These are phyloP conservation scores for Mycosarcoma mackinlayi DNA, from an alignment of 1,284 basidiomycete species.

Conservation along the genomic window DNA sequence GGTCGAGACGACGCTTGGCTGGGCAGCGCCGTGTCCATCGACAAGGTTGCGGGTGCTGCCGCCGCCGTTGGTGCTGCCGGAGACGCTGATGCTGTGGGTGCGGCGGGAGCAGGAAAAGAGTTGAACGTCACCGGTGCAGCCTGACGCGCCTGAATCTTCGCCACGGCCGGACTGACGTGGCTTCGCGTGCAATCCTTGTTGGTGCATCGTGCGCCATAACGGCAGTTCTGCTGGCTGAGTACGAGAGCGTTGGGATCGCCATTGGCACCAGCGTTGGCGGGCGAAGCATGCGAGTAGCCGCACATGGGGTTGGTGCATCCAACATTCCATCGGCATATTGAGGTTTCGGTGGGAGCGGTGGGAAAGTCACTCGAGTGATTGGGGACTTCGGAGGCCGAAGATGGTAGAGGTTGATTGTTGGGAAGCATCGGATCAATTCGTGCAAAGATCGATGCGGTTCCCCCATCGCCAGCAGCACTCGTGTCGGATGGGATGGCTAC, in stretches of 20 bases:
- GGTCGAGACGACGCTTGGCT: constrained; percentile 18
- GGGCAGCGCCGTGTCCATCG: constrained; percentile 24
- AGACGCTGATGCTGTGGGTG: background rate
- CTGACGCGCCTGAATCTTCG: constrained; percentile 1
- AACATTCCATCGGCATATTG: constrained; percentile 59
- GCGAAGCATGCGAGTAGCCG: constrained; percentile 61
- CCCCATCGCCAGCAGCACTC: constrained; percentile 4
- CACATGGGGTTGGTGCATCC: constrained; percentile 65
- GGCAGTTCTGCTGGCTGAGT: constrained; percentile 57
- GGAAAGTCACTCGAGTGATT: constrained; percentile 50
- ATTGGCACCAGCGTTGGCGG: constrained; percentile 48
- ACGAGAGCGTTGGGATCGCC: constrained; percentile 58
- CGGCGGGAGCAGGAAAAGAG: background rate
- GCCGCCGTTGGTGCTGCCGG: background rate
- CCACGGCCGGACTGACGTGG: constrained; percentile 61
- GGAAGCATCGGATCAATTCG: constrained; percentile 64
- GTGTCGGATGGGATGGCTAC: no score
- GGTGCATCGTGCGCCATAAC: constrained; percentile 48
- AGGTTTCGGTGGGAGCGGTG: constrained; percentile 38
- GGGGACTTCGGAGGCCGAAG: background rate
- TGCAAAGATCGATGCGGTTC: constrained; percentile 47
- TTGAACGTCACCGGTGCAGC: background rate
- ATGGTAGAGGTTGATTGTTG: constrained; percentile 37
- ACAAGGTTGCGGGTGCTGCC: constrained; percentile 8
- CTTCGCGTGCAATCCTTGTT: constrained; percentile 61